Base-by-base conservation (phyloP, 768 basidiomycete species). In the Mycena maculata region DNA sequence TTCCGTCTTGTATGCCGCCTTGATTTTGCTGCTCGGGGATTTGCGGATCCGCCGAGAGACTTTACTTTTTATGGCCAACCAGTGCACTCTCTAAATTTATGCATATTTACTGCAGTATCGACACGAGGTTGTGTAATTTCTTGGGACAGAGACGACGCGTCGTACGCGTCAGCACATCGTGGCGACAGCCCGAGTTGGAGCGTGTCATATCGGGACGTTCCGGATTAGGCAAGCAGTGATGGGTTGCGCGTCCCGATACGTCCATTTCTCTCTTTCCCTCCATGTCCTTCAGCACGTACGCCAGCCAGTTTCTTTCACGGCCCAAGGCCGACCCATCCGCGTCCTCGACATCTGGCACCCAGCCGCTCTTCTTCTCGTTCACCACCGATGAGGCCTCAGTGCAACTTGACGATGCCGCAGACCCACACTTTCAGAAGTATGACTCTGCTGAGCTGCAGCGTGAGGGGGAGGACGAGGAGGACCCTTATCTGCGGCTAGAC, bases 311-410 rank as follows among this genome's bases (percentile, higher is more conserved):
- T 31, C n/a, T 68, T 9, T 44, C 33, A 4, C 20, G 55, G 7
- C 41, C 61, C 11, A 55, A 63, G 50, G 50, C 56, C 61, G 7
- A 56, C 65, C 2, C 11, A 50, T n/a, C 63, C 54, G 13, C 64
- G 5, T 59, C 64, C 60, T 52, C 64, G 0, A 36, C 28, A 3
- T 45, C 56, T 10, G 49, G 54, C 15, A 50, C 66, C 9, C 92
- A 93, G 78, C 93, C 93, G 59, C 87, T 95, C 77, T 95, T 95
- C 84, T 95, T 92, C 84, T 94, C 93, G 22, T 94, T 94, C 78
- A 90, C 90, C 48, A 92, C 92, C 68, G 91, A 92, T 80, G 85
- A 89, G 59, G 91, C 85, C 60, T 88, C 82, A 76, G 86, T 76
- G 79, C 81, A 90, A 74, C 79, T 91, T 47, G 91, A 92, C 76